Base-by-base conservation (phyloP, 768 basidiomycete genomes). In the Piloderma croceum region DNA sequence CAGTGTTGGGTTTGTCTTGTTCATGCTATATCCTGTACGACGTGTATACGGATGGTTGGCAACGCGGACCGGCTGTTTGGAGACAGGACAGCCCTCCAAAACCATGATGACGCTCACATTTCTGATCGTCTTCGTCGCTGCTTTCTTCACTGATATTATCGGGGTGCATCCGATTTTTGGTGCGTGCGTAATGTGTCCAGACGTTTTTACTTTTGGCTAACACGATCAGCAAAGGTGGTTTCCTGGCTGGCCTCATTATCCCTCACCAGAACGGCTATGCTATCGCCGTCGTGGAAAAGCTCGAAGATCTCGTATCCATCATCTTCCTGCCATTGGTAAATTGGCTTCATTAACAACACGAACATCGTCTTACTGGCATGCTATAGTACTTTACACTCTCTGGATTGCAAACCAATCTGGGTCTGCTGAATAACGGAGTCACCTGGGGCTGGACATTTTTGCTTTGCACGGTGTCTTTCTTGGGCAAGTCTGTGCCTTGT, bases 141-240 rank as follows among this genome's bases (percentile, higher is more conserved):
- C 85, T 0, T 91, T 89, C 63, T 83, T 84, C 64, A 91, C 89
- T 6, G 88, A 90, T 58, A 77, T 89, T 49, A 90, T 92, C 44
- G 90, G 85, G 23, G 75, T 85, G 24, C 78, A 81, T 58, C 61
- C 80, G 33, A 83, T 85, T 49, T 83, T 80, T 51, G 77, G 75
- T 75, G 43, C 36, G 61, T 53, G n/a, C 6, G 18, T 31, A 17
- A 11, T 24, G 39, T 45, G 25, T 23, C 27, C 29, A 12, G 23
- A 32, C 31, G 27, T 42, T 46, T 20, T 43, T 11, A 42, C 34
- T n/a, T n/a, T n/a, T n/a, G n/a, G n/a, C n/a, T n/a, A n/a, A n/a
- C n/a, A n/a, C n/a, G n/a, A n/a, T 58, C 31, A 60, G 61, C 32
- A 20, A 41, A 79, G 84, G 87, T 38, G 89, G 83, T 2, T 92